Evolutionary conservation across 2,329 filamentous ascomycete species (phyloP).

Genomic region (Diplodia corticola): DNA sequence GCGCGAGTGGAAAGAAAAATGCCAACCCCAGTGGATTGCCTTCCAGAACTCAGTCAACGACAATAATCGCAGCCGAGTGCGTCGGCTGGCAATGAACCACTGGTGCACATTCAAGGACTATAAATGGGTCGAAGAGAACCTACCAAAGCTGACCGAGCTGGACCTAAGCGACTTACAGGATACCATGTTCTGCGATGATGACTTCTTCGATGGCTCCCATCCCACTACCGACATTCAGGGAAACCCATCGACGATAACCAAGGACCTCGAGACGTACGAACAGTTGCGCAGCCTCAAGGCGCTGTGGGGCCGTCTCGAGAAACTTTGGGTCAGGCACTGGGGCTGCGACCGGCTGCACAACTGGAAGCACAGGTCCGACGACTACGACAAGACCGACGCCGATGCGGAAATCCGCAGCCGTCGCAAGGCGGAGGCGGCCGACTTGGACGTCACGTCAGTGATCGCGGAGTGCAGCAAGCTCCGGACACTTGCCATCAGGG

Average conservation of each 20-base stretch:
- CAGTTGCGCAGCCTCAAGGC: not conserved
- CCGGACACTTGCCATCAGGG: conserved; percentile 10
- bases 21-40: conserved; percentile 30
- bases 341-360: conserved; percentile 11
- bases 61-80: conserved; percentile 34
- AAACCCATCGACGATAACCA: not conserved
- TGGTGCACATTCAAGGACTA: conserved; percentile 40
- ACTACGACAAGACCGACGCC: not conserved
- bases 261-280: not conserved
- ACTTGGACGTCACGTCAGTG: not conserved
- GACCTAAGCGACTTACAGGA: conserved; percentile 41
- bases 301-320: conserved; percentile 8
- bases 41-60: conserved; percentile 38
- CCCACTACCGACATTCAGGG: not conserved
- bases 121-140: conserved; percentile 39
- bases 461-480: not conserved
- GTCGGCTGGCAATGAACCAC: conserved; percentile 39
- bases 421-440: not conserved
- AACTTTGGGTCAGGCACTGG: conserved; percentile 21
- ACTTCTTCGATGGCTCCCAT: not conserved
- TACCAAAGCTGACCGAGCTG: conserved; percentile 36
- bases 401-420: not conserved
- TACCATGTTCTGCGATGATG: conserved; percentile 37
- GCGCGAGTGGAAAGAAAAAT: conserved; percentile 3
- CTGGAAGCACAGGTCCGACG: not conserved